Percentiles rank a stretch among this genome's conserved stretches.
Conservation (phyloP, 257 asterid species). For the Thymus mandschuricus region DNA sequence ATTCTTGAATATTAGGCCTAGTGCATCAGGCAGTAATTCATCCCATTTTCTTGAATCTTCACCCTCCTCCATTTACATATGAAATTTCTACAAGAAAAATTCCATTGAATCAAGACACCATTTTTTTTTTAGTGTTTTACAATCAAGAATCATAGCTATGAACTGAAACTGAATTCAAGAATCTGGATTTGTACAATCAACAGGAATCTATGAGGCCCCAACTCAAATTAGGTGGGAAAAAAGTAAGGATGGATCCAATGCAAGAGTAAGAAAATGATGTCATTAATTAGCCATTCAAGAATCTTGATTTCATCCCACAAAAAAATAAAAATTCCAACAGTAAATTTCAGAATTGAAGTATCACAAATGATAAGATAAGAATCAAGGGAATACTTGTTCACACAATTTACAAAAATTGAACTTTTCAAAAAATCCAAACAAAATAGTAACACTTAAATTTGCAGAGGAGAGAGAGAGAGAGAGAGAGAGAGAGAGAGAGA, state of each 20-base stretch:
- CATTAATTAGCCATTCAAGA: constrained; percentile 9
- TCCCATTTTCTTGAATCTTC: constrained; percentile 61
- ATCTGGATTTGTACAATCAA: background rate
- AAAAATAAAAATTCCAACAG: background rate
- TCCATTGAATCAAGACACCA: background rate
- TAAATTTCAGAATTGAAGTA: background rate
- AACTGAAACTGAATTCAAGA: background rate
- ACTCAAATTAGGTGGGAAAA: background rate
- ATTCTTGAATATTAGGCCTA: constrained; percentile 79
- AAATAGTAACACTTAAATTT: background rate
- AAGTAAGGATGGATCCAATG: background rate
- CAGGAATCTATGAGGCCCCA: constrained; percentile 1
- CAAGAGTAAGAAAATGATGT: background rate
- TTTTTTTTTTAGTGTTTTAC: background rate
- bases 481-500: background rate
- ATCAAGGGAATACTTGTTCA: background rate
- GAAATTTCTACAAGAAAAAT: background rate
- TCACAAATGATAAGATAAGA: constrained; percentile 1
- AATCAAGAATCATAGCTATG: background rate
- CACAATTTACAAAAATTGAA: too few relatives aligned
- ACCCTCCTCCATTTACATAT: constrained; percentile 54
- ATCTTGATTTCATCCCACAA: background rate
- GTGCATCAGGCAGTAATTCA: constrained; percentile 82
- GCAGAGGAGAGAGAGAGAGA: too few relatives aligned
- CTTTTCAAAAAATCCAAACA: background rate